Conservation (phyloP, 1,139 yeast species). For the Taphrina pruni region DNA sequence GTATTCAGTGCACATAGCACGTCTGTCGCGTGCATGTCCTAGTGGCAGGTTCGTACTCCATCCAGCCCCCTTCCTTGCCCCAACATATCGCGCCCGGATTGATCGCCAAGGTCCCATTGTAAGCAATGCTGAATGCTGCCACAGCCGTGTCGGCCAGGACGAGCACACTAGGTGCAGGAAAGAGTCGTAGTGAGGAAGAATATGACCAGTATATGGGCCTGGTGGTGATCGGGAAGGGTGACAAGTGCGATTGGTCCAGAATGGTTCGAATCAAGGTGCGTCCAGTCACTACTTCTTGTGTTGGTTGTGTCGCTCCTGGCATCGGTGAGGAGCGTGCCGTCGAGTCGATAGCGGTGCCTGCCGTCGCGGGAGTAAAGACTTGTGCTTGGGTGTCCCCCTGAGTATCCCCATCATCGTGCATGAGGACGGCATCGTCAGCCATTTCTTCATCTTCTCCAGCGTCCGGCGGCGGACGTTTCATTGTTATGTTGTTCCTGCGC, state of each 20-base stretch:
- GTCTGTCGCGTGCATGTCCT: constrained; percentile 8
- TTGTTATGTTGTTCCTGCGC: constrained; percentile 65
- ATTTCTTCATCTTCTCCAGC: constrained; percentile 2
- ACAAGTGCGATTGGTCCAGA: constrained; percentile 83
- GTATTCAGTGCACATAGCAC: constrained; percentile 23
- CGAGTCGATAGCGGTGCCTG: constrained; percentile 46
- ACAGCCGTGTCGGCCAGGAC: constrained; percentile 42
- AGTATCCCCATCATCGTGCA: constrained; percentile 27
- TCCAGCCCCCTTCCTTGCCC: constrained; percentile 41
- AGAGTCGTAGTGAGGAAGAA: constrained; percentile 69
- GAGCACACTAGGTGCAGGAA: constrained; percentile 42
- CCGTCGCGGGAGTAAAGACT: constrained; percentile 46
- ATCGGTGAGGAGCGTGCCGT: constrained; percentile 13
- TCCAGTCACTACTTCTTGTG: constrained; percentile 10
- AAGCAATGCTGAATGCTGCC: constrained; percentile 42
- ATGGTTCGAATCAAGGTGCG: constrained; percentile 49
- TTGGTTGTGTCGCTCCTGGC: constrained; percentile 5
- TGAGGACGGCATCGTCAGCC: constrained; percentile 38
- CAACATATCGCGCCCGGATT: constrained; percentile 42
- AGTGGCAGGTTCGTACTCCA: constrained; percentile 41
- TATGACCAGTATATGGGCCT: constrained; percentile 73
- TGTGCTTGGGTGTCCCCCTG: constrained; percentile 35
- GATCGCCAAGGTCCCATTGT: constrained; percentile 42
- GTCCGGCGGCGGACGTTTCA: not conserved
- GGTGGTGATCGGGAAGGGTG: constrained; percentile 70